Percentiles rank a stretch among this genome's conserved stretches.
Conservation (phyloP, 768 basidiomycete species). For the Kockovaella imperatae region DNA sequence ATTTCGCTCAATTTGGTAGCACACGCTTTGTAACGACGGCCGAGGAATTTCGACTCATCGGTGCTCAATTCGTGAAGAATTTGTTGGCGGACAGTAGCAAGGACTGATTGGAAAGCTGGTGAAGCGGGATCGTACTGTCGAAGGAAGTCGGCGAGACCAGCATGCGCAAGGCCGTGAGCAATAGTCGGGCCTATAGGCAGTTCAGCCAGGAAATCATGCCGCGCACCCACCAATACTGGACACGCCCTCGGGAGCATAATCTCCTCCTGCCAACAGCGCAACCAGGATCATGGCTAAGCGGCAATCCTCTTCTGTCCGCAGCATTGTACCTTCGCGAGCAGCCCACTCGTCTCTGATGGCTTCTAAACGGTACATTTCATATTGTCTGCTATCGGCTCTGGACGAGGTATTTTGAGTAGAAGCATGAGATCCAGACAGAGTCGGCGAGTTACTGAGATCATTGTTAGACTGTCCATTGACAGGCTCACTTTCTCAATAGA, state of each 20-base stretch:
- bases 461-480: not conserved
- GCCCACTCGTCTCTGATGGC: conserved; percentile 58
- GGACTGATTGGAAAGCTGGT: conserved; percentile 3
- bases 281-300: conserved; percentile 68
- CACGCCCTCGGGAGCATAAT: conserved; percentile 62
- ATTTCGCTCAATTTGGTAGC: conserved; percentile 64
- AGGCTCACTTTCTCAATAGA: conserved; percentile 70
- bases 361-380: conserved; percentile 49
- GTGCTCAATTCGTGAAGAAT: conserved; percentile 44
- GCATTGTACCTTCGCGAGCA: conserved; percentile 55
- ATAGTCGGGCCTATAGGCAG: conserved; percentile 47
- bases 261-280: conserved; percentile 78
- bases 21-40: conserved; percentile 50
- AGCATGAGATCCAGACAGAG: conserved; percentile 46
- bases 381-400: conserved; percentile 17
- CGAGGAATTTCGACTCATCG: conserved; percentile 57
- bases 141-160: conserved; percentile 59
- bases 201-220: conserved; percentile 2
- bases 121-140: conserved; percentile 11
- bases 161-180: conserved; percentile 68
- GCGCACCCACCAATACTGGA: conserved; percentile 29
- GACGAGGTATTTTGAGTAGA: conserved; percentile 49
- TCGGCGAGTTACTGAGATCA: conserved; percentile 30
- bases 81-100: conserved; percentile 4
- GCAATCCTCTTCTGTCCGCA: conserved; percentile 48